Percentiles rank a stretch among this genome's conserved stretches.
Evolutionary conservation across 2,329 filamentous ascomycete genomes (phyloP).

Genomic region (Neopestalotiopsis sp.): DNA sequence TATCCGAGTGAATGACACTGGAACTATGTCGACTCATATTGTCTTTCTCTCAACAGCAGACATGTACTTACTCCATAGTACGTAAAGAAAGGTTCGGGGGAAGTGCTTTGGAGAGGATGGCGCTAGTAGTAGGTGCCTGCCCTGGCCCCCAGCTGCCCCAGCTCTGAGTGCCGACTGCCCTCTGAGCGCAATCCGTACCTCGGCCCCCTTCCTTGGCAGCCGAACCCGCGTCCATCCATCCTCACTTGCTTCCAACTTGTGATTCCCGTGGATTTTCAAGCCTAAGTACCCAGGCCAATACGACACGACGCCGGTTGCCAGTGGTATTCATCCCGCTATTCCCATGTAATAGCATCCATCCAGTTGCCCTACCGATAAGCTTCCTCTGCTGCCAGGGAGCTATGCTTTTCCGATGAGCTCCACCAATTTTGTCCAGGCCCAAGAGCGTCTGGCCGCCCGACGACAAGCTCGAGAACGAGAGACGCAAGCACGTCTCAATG

Average conservation of each 20-base stretch:
- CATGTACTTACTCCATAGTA: no score
- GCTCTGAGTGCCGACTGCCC: no score
- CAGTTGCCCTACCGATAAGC: background rate
- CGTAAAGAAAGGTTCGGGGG: no score
- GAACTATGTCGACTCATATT: no score
- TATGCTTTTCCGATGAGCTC: constrained; percentile 48
- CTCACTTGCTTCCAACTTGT: background rate
- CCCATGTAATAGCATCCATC: background rate
- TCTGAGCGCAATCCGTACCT: no score
- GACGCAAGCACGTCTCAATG: constrained; percentile 59
- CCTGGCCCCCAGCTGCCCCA: no score
- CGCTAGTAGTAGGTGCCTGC: no score
- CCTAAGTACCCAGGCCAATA: background rate
- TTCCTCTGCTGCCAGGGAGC: background rate
- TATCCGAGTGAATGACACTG: no score
- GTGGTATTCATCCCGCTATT: background rate
- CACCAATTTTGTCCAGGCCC: constrained; percentile 83
- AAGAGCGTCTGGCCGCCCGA: constrained; percentile 83
- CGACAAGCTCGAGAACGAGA: constrained; percentile 76
- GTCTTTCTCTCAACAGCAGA: no score
- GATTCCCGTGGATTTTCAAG: background rate
- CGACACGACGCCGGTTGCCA: background rate
- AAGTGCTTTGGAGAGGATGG: no score
- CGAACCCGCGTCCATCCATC: background rate
- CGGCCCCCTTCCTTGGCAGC: no score